Conservation (phyloP, 2,329 filamentous ascomycete species). For the Endocalyx cinctus region DNA sequence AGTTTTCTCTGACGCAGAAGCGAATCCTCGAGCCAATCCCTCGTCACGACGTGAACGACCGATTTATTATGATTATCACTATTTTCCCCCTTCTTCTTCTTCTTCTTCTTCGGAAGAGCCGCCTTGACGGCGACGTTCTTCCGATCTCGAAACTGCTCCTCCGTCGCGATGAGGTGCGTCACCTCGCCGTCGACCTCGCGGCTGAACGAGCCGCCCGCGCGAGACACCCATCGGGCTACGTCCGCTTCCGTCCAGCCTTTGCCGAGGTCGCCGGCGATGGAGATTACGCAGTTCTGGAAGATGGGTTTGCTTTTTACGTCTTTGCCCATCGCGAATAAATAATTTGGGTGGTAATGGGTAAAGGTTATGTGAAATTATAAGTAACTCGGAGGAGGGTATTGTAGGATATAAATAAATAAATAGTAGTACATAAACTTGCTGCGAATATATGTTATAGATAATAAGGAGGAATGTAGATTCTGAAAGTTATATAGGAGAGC, state of each 20-base stretch:
- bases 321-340: too few species aligned
- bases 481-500: too few species aligned
- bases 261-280: slow-evolving; percentile 54
- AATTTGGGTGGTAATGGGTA: too few species aligned
- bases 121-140: slow-evolving; percentile 32
- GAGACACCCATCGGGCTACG: slow-evolving; percentile 60
- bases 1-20: slow-evolving; percentile 22
- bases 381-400: too few species aligned
- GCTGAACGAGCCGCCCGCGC: slow-evolving; percentile 56
- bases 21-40: slow-evolving; percentile 51
- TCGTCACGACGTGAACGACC: slow-evolving; percentile 40
- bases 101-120: slow-evolving; percentile 33
- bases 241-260: slow-evolving; percentile 45
- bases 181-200: slow-evolving; percentile 46
- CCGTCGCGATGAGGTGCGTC: slow-evolving; percentile 70
- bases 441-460: too few species aligned
- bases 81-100: slow-evolving; percentile 5
- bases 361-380: too few species aligned
- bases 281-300: slow-evolving; percentile 51
- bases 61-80: too few species aligned
- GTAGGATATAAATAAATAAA: too few species aligned
- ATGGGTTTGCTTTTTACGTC: slow-evolving; percentile 22
- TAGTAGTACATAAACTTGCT: too few species aligned
- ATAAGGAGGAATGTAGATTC: too few species aligned
- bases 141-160: slow-evolving; percentile 52